Conservation (phyloP, 495 filamentous ascomycete genomes). For the Penicillium arizonense region DNA sequence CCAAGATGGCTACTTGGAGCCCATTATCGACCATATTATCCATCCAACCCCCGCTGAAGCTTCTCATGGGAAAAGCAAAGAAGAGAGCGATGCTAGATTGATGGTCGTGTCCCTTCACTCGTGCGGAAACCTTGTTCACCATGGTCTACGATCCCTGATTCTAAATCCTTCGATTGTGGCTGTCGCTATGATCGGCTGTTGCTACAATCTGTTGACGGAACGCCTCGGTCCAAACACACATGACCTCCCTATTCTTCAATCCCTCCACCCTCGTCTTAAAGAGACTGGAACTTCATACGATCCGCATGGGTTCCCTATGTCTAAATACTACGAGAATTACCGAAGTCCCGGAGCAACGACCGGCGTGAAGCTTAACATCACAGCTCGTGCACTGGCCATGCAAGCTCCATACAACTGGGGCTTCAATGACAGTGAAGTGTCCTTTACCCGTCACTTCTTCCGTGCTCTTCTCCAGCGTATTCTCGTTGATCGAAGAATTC, state of each 20-base stretch:
- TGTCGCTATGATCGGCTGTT: conserved; percentile 94
- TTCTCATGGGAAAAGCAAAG: conserved; percentile 3
- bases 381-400: conserved; percentile 92
- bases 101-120: conserved; percentile 96
- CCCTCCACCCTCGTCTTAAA: conserved; percentile 54
- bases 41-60: conserved; percentile 11
- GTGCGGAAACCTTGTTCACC: conserved; percentile 95
- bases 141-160: conserved; percentile 81
- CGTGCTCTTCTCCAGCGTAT: conserved; percentile 90
- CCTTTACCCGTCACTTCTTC: conserved; percentile 94
- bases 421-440: conserved; percentile 69
- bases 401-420: conserved; percentile 96
- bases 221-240: conserved; percentile 80
- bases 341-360: conserved; percentile 41
- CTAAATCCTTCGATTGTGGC: conserved; percentile 80
- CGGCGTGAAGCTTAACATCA: conserved; percentile 90
- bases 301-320: conserved; percentile 92
- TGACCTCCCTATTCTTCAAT: conserved; percentile 69
- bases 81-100: conserved; percentile 42
- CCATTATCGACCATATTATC: conserved; percentile 69
- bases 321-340: conserved; percentile 62
- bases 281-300: conserved; percentile 66
- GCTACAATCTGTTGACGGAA: conserved; percentile 95
- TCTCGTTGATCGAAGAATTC: conserved; percentile 76
- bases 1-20: conserved; percentile 66